Conservation (phyloP, 2,329 filamentous ascomycete species). For the Neonectria hederae region DNA sequence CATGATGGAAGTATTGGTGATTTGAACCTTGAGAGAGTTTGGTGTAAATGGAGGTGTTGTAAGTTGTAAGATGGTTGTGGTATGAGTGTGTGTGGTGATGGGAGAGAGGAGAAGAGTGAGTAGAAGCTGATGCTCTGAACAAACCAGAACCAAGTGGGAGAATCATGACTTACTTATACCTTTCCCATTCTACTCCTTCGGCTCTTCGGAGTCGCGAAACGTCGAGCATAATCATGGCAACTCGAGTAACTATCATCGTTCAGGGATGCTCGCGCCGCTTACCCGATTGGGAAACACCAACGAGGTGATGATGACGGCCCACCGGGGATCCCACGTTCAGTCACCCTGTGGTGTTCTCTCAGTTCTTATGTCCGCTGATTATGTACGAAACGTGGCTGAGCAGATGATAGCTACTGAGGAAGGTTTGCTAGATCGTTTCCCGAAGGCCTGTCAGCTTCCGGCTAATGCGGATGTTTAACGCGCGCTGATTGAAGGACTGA, state of each 20-base stretch:
- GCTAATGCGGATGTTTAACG: no score
- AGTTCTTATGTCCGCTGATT: no score
- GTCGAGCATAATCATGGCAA: slow-evolving; percentile 1
- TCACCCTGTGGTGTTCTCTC: not conserved
- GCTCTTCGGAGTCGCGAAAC: slow-evolving; percentile 19
- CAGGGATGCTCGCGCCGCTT: slow-evolving; percentile 37
- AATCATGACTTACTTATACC: slow-evolving; percentile 4
- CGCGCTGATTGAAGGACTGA: no score
- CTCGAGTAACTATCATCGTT: not conserved
- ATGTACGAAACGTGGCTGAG: no score
- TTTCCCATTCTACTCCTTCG: not conserved
- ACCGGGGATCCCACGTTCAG: not conserved
- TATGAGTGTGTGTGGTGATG: not conserved
- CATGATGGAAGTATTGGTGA: slow-evolving; percentile 1
- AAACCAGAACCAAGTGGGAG: not conserved
- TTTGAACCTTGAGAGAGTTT: not conserved
- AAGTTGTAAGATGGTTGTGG: not conserved
- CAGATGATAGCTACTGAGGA: no score
- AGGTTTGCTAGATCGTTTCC: no score
- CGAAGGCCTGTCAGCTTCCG: no score
- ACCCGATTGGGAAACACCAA: slow-evolving; percentile 24
- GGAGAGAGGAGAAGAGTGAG: not conserved
- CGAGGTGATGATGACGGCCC: slow-evolving; percentile 10
- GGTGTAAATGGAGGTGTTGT: not conserved
- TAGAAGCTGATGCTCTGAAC: not conserved